Evolutionary conservation across 176 grass and related monocot species (phyloP), one percentile per base, ranked within the genome.

Genomic region (Echinochloa phyllopogon): DNA sequence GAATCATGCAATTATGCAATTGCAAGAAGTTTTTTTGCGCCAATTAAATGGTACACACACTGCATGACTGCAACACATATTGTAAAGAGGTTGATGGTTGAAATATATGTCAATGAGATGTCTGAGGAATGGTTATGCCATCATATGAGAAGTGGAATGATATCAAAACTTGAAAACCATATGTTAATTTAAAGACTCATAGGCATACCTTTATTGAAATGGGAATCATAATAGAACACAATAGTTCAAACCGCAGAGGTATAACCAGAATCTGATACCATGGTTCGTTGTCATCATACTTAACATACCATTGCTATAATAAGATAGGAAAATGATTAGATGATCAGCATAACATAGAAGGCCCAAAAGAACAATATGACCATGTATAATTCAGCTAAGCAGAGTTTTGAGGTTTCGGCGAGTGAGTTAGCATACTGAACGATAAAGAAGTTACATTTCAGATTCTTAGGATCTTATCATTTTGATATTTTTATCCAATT

Each of bases 211-310:
- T 98, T 81, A 98, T 93, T 66, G 92, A 98, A 86, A 98, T 98
- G 55, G 95, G 95, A 86, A 98, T 98, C 95, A 98, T 98, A 65
- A 98, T 98, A 70, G 95, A 98, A 78, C 95, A 98, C 59, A 98
- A 82, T 16, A 98, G 84, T 80, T 98, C 95, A 84, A 98, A 98
- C 50, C 95, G 86, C 59, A 98, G 84, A 77, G 95, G 95, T 66
- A 98, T 98, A 82, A 98, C 75, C 60, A 95, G 79, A 74, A 98
- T 91, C 78, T 98, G 92, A 74, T 98, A 98, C 95, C 95, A 98
- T 73, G 92, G 93, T 66, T 94, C 92, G 65, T 95, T 91, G 74
- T 90, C 85, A 86, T 85, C 80, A 88, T 98, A 98, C 71, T 91
- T 89, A 47, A 93, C 82, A 81, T 98, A 98, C 95, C 95, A 98